Base-by-base conservation (phyloP, 768 basidiomycete genomes). In the Phaeolepiota aurea region DNA sequence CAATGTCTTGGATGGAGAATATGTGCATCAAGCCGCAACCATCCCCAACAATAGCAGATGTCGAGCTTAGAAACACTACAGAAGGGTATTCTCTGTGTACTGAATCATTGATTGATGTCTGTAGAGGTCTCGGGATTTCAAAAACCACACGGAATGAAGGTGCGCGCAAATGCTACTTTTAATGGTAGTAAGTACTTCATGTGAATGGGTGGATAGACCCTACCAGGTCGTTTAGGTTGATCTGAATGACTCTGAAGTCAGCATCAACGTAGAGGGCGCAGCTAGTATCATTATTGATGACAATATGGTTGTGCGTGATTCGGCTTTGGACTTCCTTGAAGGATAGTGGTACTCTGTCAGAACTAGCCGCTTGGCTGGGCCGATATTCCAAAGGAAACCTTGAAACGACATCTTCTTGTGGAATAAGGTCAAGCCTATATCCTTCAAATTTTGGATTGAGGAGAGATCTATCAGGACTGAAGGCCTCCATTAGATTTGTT, bases 381-480 rank as follows among this genome's bases (percentile, higher is more conserved):
- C 74, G 49, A 65, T 73, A 54, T 50, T 72, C 54, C 44, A 88
- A 71, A 5, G 57, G 56, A 54, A 71, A 73, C 18, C 74, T 68
- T 14, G 60, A 58, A 3, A 84, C 68, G 5, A 64, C 61, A 5
- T 73, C 62, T n/a, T 79, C 74, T 48, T 80, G 77, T 9, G 67
- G 55, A 22, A 87, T 63, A 2, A 76, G 62, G 45, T 79, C 70
- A 19, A 92, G 69, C 48, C 75, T 86, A 57, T 92, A 91, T 1
- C 84, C 85, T 48, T 92, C 88, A 43, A 92, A 92, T 48, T 82
- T 84, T 1, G 86, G 77, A 49, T 91, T 90, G 18, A 86, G 58
- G 12, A 90, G 69, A 20, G 67, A 53, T 31, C 74, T 73, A 4
- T 71, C 61, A 7, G 68, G 58, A n/a, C 50, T 53, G 49, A 79